Base-by-base conservation (phyloP, 2,329 filamentous ascomycete genomes). In the Mycogone perniciosa region DNA sequence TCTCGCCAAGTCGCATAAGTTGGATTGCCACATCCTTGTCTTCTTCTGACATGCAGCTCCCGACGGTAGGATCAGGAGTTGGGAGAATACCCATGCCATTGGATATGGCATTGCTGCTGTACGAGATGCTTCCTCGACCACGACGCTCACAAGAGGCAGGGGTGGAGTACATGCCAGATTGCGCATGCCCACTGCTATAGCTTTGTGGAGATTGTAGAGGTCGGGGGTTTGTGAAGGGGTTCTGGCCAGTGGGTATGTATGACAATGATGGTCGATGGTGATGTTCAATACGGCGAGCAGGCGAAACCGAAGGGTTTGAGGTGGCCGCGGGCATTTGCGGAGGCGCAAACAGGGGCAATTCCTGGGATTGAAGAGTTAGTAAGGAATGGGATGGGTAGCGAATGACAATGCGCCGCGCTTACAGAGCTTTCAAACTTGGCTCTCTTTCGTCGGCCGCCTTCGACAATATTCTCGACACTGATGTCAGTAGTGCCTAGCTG, bases 241-340 rank as follows among this genome's bases (percentile, higher is more conserved):
- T 88, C 61, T 93, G 88, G 46, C 82, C 82, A 30, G 84, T 81
- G 60, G 84, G 82, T 45, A 86, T 80, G 64, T 88, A 95, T 4
- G 89, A 87, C 74, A 95, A 64, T 66, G 84, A 67, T 65, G 85
- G 73, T 73, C 88, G 75, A 74, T 86, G 69, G 72, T 54, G 51
- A 41, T 88, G 73, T 71, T 88, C 80, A 70, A 86, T 76, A 46
- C 89, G 88, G 63, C 92, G 86, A 64, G 90, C 89, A 54, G 92
- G 92, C 30, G 92, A 97, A 46, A 95, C 87, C 20, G 92, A 97
- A n/a, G 91, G 92, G 62, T 92, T 90, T n/a, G 92, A 96, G n/a
- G 88, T 87, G 46, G 89, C 86, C 59, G 92, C 87, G 44, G 92
- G 92, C 72, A 96, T 91, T 71, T 95, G 92, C 55, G 89, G 89